Base-by-base conservation (phyloP, 2,329 filamentous ascomycete species). In the Fusarium armeniacum region DNA sequence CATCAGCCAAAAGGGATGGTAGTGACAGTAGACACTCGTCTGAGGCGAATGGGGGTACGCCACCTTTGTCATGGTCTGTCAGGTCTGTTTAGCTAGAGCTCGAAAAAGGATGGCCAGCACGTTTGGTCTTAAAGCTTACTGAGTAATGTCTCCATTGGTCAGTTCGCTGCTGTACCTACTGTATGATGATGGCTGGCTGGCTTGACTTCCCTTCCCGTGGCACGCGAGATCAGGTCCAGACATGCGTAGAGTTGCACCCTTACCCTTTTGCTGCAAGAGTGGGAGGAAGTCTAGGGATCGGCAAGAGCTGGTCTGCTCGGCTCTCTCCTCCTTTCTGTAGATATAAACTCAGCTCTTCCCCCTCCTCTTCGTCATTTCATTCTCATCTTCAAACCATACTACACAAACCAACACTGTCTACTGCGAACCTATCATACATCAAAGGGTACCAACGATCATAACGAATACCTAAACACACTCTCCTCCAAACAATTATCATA, bases 21-120 rank as follows among this genome's bases (percentile, higher is more conserved):
- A 49, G n/a, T 50, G 60, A 46, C 44, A 50, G 36, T 47, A 32
- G 30, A 62, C 26, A 32, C 44, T 32, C 44, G n/a, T 40, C 38
- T 40, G 33, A 64, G 60, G 45, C 20, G 45, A 62, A 55, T 38
- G 22, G 30, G 38, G 45, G 49, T 41, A 68, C 67, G 67, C 67
- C 67, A 70, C 67, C 15, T 71, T 70, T 52, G 67, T 70, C 67
- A 70, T 71, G 50, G 63, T n/a, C 38, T 56, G 52, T 52, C 38
- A 59, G 50, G 63, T n/a, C 38, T 56, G 52, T 49, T 40, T 63
- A 54, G 54, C 67, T 56, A 67, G 56, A 43, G 45, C 67, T 70
- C 53, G 33, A 61, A 52, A 36, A 30, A 70, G 62, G 20, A 64
- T 70, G 67, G 58, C 44, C 56, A 54, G 66, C 56, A 69, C 57